These are phyloP conservation scores for Isabelozyma gotoi DNA, from an alignment of 805 yeast species.

Conservation along the genomic window DNA sequence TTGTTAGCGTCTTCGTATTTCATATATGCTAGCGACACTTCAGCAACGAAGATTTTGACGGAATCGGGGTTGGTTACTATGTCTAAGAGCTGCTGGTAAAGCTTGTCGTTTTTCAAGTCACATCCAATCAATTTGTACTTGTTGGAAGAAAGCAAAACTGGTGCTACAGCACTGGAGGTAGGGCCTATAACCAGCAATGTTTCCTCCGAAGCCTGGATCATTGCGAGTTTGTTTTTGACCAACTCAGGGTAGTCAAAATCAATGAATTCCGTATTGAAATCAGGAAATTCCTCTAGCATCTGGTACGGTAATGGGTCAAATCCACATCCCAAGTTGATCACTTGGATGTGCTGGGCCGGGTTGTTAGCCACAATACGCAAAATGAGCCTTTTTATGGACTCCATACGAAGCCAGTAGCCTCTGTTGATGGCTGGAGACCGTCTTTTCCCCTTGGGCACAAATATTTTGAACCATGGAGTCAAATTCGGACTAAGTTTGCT, in stretches of 20 bases:
- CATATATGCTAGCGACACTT: constrained; percentile 84
- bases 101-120: constrained; percentile 51
- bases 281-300: constrained; percentile 17
- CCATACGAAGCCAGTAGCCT: constrained; percentile 82
- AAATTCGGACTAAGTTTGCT: constrained; percentile 29
- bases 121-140: constrained; percentile 65
- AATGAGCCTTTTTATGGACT: constrained; percentile 58
- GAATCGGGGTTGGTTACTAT: constrained; percentile 25
- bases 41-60: constrained; percentile 68
- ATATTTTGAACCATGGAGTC: constrained; percentile 58
- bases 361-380: constrained; percentile 40
- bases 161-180: neutral
- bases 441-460: constrained; percentile 65
- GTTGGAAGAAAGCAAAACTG: constrained; percentile 25
- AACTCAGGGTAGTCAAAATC: constrained; percentile 79
- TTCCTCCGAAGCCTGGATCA: constrained; percentile 50
- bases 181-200: constrained; percentile 46
- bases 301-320: constrained; percentile 49
- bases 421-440: constrained; percentile 80
- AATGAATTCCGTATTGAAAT: constrained; percentile 41
- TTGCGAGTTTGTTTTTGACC: constrained; percentile 51
- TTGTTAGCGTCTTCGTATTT: constrained; percentile 61
- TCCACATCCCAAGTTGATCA: constrained; percentile 80
- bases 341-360: constrained; percentile 19
- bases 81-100: constrained; percentile 33